Evolutionary conservation across 306 rosid genomes (phyloP).

Genomic region (Oemleria cerasiformis): DNA sequence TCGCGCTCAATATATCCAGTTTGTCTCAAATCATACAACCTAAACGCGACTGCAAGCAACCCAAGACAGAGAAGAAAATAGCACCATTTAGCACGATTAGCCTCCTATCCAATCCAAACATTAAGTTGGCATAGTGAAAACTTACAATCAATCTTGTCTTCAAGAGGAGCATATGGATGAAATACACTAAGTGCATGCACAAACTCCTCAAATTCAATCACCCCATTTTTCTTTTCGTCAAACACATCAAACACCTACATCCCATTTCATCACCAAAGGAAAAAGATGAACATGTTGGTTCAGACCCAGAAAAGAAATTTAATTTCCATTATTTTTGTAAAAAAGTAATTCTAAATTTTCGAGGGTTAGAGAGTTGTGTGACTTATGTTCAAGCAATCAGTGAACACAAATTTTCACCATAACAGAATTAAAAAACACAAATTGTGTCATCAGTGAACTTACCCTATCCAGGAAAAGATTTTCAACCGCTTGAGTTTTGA

Average conservation of each 20-base stretch:
- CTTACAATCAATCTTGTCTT: conserved; percentile 66
- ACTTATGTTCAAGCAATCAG: too few species aligned
- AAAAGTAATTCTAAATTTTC: too few species aligned
- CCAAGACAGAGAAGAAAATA: conserved; percentile 13
- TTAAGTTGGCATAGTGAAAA: conserved; percentile 18
- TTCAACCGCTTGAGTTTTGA: conserved; percentile 39
- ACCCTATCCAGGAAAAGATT: conserved; percentile 77
- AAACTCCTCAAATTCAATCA: conserved; percentile 75
- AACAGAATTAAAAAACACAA: too few species aligned
- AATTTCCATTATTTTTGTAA: too few species aligned
- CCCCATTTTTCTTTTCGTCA: conserved; percentile 63
- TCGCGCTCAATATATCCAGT: conserved; percentile 69
- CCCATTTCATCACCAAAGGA: neutral
- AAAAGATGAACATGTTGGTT: neutral
- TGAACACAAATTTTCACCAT: too few species aligned
- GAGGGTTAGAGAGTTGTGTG: too few species aligned
- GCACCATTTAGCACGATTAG: conserved; percentile 9
- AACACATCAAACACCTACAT: conserved; percentile 63
- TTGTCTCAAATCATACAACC: conserved; percentile 69
- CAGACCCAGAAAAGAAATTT: neutral
- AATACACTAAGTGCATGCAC: conserved; percentile 62
- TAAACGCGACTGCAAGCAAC: conserved; percentile 61
- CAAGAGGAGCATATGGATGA: conserved; percentile 58
- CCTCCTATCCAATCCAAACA: conserved; percentile 7
- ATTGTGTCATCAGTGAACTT: conserved; percentile 6